phyloP scores from a whole-genome alignment of 1,139 yeast genomes.

The Debaryomyces psychrophilus region DNA sequence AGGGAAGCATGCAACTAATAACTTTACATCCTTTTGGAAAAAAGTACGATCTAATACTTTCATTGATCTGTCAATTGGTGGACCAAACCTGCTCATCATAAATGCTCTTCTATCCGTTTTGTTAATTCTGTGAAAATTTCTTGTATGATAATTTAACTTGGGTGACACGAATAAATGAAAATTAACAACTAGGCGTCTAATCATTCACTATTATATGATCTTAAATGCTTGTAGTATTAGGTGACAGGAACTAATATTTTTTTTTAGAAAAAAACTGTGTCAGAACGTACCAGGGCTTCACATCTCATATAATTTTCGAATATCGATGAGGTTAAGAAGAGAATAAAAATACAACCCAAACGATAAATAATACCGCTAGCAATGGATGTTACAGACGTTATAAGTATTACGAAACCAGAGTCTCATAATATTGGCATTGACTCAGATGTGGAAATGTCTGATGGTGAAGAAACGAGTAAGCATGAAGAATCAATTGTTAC shows the following conservation, averaged over 20 bases:
- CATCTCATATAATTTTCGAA: conserved; percentile 1
- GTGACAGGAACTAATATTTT: neutral
- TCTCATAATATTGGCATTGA: conserved; percentile 19
- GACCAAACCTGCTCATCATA: conserved; percentile 45
- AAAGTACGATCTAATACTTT: conserved; percentile 62
- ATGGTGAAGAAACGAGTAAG: conserved; percentile 22
- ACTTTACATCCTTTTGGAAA: conserved; percentile 57
- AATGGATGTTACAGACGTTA: conserved; percentile 36
- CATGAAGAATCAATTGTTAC: conserved; percentile 57
- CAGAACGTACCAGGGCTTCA: conserved; percentile 7
- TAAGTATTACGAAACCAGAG: conserved; percentile 42
- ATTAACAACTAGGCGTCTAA: conserved; percentile 1
- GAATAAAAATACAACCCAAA: conserved; percentile 2
- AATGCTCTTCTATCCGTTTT: conserved; percentile 32
- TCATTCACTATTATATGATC: conserved; percentile 2
- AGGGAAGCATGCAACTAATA: conserved; percentile 70
- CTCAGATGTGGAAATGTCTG: conserved; percentile 39
- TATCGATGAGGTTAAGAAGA: conserved; percentile 8
- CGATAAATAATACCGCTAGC: neutral
- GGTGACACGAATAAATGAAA: conserved; percentile 3
- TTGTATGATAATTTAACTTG: conserved; percentile 5
- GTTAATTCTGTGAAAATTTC: conserved; percentile 22
- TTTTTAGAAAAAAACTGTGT: conserved; percentile 3
- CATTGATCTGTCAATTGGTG: conserved; percentile 75
- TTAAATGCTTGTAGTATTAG: neutral